Percentiles rank a stretch among this genome's conserved stretches.
Evolutionary conservation across 2,329 filamentous ascomycete species (phyloP).

Genomic region (Aspergillus sp.): DNA sequence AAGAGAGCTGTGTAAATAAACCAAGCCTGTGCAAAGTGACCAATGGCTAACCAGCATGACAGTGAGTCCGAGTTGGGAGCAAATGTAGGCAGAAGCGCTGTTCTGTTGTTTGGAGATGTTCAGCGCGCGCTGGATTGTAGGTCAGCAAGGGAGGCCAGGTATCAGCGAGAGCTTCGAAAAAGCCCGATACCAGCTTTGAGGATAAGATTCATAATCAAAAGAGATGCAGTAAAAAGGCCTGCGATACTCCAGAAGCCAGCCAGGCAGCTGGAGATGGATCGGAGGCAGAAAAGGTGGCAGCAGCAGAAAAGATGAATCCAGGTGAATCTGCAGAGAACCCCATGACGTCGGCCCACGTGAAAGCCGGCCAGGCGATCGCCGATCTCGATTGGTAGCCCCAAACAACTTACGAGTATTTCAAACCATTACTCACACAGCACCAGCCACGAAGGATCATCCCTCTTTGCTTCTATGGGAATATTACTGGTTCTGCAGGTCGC

Average conservation of each 20-base stretch:
- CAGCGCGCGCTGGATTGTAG: conserved; percentile 4
- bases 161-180: conserved; percentile 7
- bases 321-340: conserved; percentile 16
- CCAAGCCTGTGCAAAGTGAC: conserved; percentile 2
- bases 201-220: background rate
- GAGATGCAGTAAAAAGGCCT: background rate
- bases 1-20: background rate
- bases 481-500: background rate
- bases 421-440: no score
- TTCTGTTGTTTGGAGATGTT: conserved; percentile 3
- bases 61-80: background rate
- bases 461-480: no score
- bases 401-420: background rate
- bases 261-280: background rate
- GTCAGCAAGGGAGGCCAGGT: conserved; percentile 18
- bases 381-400: background rate
- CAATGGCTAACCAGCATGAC: conserved; percentile 3
- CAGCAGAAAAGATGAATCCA: background rate
- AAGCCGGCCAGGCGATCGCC: background rate
- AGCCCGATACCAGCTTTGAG: conserved; percentile 1
- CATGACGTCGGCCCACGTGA: conserved; percentile 42
- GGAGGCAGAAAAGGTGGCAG: background rate
- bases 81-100: background rate
- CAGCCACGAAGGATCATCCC: no score
- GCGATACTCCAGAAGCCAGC: background rate